Conservation (phyloP, 148 eudicot species). For the Rhododendron mucronatum region DNA sequence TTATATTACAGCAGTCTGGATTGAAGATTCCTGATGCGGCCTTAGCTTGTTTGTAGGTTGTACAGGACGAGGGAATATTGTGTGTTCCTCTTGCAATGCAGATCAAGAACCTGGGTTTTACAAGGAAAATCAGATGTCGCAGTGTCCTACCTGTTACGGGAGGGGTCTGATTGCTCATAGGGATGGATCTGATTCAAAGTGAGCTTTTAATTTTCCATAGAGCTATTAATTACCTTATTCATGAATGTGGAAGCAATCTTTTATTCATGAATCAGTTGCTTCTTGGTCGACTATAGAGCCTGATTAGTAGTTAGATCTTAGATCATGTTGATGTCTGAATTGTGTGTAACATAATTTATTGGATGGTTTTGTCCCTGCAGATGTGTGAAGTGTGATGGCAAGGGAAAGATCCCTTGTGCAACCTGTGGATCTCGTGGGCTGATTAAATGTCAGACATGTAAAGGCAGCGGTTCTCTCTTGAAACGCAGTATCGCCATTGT, state of each 20-base stretch:
- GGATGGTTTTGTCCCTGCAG: conserved; percentile 32
- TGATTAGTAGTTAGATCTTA: conserved; percentile 1
- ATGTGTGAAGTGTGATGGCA: conserved; percentile 72
- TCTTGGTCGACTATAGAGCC: conserved; percentile 7
- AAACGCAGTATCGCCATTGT: conserved; percentile 62
- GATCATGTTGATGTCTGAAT: neutral
- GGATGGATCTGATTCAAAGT: conserved; percentile 97
- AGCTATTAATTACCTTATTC: neutral
- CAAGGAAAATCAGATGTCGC: conserved; percentile 69
- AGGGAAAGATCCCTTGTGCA: conserved; percentile 83
- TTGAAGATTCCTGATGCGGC: conserved; percentile 15
- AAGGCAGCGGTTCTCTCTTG: conserved; percentile 72
- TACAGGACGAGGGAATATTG: conserved; percentile 63
- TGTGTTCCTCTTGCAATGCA: conserved; percentile 79
- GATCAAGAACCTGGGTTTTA: conserved; percentile 81
- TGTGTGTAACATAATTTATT: neutral
- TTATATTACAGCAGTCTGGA: neutral
- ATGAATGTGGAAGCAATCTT: neutral
- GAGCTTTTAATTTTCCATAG: conserved; percentile 17
- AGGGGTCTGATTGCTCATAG: conserved; percentile 92
- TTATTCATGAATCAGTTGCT: neutral
- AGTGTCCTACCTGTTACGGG: conserved; percentile 72
- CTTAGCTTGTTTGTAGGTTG: conserved; percentile 44
- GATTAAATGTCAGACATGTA: conserved; percentile 69
- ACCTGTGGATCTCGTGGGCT: conserved; percentile 85